Base-by-base conservation (phyloP, 352 stramenopile species). In the Lagenidium giganteum region DNA sequence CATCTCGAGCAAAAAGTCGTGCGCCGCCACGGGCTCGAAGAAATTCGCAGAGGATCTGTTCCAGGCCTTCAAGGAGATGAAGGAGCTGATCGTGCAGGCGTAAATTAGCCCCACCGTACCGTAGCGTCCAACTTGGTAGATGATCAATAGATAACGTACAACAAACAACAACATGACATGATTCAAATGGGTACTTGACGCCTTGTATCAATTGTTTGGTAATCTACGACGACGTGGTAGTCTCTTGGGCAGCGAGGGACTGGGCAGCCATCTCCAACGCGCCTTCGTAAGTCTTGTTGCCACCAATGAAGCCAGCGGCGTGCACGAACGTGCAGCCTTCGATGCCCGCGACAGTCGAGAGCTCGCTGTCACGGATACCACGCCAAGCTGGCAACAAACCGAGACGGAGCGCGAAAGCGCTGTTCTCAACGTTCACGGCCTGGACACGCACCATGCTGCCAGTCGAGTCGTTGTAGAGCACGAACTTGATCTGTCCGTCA, bases 251-350 rank as follows among this genome's bases (percentile, higher is more conserved):
- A 23, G 75, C 54, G 9, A 93, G 56, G 16, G 76, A 87, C 50
- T 81, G 61, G 30, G 67, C 60, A 0, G 96, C 96, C 96, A 99
- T 99, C 42, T 90, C 53, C 28, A 99, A 61, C 4, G 91, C 96
- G 20, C 96, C 96, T 43, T 98, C 91, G 49, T 87, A 96, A 27
- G 76, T 98, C 39, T 87, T 83, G 74, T 98, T 98, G 47, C 96
- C 96, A 11, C 96, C 96, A 47, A 99, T 99, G 69, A 99, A 99
- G 27, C 96, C 96, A n/a, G 86, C 89, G 4, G 90, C 95, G 74
- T 99, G 96, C 50, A 98, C 89, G 64, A 99, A 99, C 3, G 87
- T 97, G 68, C 85, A 95, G 48, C 87, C 96, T 14, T 82, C 63
- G 57, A 99, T 98, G 18, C 95, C 95, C 2, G 81, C 59, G 9